A percentile compares a stretch with the other conserved stretches of the same genome.
Conservation (phyloP, 108 stramenopile genomes). For the Fragilariopsis cylindrus region DNA sequence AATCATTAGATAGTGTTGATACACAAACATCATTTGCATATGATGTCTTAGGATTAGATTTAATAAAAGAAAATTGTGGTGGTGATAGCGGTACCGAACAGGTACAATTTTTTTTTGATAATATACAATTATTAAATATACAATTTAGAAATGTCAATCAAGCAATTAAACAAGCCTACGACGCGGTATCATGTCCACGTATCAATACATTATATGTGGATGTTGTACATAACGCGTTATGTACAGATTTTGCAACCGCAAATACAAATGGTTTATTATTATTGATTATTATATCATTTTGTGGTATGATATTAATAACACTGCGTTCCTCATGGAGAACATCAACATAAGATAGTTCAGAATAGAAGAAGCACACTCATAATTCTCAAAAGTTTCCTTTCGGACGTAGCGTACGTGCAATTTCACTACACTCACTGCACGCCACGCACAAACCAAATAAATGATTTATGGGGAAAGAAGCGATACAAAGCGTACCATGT, state of each 20-base stretch:
- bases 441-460: too few relatives aligned
- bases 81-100: not conserved
- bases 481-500: too few relatives aligned
- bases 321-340: conserved; percentile 24
- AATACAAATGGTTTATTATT: conserved; percentile 21
- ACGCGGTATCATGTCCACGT: conserved; percentile 16
- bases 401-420: too few relatives aligned
- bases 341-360: too few relatives aligned
- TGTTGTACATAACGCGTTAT: conserved; percentile 25
- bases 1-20: not conserved
- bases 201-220: conserved; percentile 26
- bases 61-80: conserved; percentile 12
- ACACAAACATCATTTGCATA: not conserved
- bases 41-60: not conserved
- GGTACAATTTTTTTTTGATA: conserved; percentile 13
- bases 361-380: too few relatives aligned
- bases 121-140: conserved; percentile 2
- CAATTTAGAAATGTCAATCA: not conserved
- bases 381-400: too few relatives aligned
- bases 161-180: not conserved
- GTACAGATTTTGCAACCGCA: conserved; percentile 22
- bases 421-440: too few relatives aligned
- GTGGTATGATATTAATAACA: conserved; percentile 21
- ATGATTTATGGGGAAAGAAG: too few relatives aligned
- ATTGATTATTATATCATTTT: conserved; percentile 16